Base-by-base conservation (phyloP, 164 flowering plant species). In the Annona cherimola region DNA sequence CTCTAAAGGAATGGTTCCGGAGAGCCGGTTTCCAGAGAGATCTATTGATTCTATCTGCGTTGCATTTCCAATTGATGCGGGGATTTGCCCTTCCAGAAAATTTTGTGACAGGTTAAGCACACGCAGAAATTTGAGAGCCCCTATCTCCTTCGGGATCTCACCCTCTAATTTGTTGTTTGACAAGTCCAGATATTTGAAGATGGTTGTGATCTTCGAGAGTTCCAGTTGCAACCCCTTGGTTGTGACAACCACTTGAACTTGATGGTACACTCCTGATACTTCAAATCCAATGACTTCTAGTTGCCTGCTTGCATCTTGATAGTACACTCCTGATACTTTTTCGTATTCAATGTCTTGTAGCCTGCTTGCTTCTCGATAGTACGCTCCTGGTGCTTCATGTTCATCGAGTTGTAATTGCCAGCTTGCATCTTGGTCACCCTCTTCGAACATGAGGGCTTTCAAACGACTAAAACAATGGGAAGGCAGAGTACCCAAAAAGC, bases 81-180 rank as follows among this genome's bases (percentile, higher is more conserved):
- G 89, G 2, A 88, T 85, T 16, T 5, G 12, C 3, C 88, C 88
- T 0, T 76, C 69, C 20, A 88, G 59, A 20, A 69, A 71, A 62
- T 89, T 87, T 16, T 69, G 71, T 0, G 91, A 87, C n/a, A 89
- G 44, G 75, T 87, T 87, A 60, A 89, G 88, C 26, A 76, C 63
- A 61, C 66, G 46, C 4, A 87, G 89, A 26, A 26, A 26, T 26
- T 26, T 26, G 35, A 26, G 35, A 26, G 35, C 35, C 35, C 35
- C 35, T 26, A 86, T 2, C 16, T 12, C 77, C n/a, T 71, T 59
- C 35, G 93, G 93, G 44, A 89, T 81, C 1, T 12, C 18, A 14
- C 89, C 90, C 2, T 73, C 46, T 57, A 89, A 81, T 0, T 50
- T 50, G 57, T 87, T 89, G 35, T 26, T 26, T 26, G 35, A 26